phyloP scores from a whole-genome alignment of 768 basidiomycete species.

The Lactifluus subvellereus region DNA sequence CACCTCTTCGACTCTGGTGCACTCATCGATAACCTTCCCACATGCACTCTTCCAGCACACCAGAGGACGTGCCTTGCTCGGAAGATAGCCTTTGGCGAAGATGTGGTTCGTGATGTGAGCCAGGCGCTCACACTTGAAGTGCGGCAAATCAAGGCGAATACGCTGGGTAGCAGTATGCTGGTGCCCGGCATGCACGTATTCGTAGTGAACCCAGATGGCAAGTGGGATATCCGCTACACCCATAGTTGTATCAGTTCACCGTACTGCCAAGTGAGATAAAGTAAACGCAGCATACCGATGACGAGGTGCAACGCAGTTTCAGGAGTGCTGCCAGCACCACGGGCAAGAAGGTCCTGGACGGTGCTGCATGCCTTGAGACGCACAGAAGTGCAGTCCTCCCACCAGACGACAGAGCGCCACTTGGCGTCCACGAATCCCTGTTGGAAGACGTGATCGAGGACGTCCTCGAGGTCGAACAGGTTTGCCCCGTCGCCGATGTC shows the following conservation, averaged over 20 bases:
- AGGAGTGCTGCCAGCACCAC: slow-evolving; percentile 39
- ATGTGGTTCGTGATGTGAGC: slow-evolving; percentile 46
- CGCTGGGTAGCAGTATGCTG: slow-evolving; percentile 38
- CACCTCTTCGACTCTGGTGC: slow-evolving; percentile 27
- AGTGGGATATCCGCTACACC: slow-evolving; percentile 38
- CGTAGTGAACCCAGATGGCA: slow-evolving; percentile 42
- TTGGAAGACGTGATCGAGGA: slow-evolving; percentile 41
- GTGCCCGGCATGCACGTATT: slow-evolving; percentile 33
- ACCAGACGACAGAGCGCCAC: slow-evolving; percentile 39
- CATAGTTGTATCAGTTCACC: neutral
- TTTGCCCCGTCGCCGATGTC: slow-evolving; percentile 40
- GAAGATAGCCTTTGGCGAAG: slow-evolving; percentile 38
- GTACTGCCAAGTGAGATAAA: neutral
- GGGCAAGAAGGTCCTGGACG: slow-evolving; percentile 34
- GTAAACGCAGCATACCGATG: slow-evolving; percentile 34
- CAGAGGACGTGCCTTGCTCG: slow-evolving; percentile 32
- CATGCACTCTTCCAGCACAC: slow-evolving; percentile 41
- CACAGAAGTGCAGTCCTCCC: slow-evolving; percentile 38
- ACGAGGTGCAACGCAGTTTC: slow-evolving; percentile 41
- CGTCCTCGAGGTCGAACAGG: slow-evolving; percentile 42
- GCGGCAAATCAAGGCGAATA: slow-evolving; percentile 34
- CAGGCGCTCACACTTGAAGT: slow-evolving; percentile 35
- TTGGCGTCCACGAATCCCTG: slow-evolving; percentile 44
- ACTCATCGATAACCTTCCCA: slow-evolving; percentile 32
- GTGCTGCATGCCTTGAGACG: slow-evolving; percentile 33